Percentiles rank a stretch among this genome's conserved stretches.
Conservation (phyloP, 352 stramenopile species). For the Phytophthora syringae region DNA sequence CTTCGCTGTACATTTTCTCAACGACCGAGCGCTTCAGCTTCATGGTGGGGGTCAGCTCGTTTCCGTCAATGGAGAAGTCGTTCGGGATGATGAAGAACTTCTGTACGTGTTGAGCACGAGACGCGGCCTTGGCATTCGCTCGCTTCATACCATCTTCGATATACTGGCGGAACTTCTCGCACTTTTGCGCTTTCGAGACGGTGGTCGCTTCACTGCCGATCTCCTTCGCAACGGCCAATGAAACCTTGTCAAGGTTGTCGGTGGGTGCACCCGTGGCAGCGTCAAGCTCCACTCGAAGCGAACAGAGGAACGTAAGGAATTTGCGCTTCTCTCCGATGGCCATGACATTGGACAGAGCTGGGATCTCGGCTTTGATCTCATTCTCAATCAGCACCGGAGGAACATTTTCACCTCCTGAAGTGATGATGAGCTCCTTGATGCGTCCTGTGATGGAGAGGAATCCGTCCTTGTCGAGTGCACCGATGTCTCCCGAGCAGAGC, state of each 20-base stretch:
- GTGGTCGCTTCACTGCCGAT: constrained; percentile 45
- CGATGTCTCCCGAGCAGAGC: constrained; percentile 90
- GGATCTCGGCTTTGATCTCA: constrained; percentile 81
- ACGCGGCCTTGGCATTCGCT: too few species aligned
- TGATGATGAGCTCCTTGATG: constrained; percentile 95
- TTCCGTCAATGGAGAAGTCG: too few species aligned
- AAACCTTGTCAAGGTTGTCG: constrained; percentile 70
- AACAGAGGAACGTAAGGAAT: constrained; percentile 89
- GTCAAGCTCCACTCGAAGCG: constrained; percentile 72
- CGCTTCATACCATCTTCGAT: too few species aligned
- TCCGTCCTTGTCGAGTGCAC: constrained; percentile 73
- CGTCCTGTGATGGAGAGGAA: constrained; percentile 93
- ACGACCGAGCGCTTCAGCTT: too few species aligned
- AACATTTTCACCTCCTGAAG: constrained; percentile 92
- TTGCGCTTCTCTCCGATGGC: constrained; percentile 92
- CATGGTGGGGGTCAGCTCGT: too few species aligned
- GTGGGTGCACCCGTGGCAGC: constrained; percentile 54
- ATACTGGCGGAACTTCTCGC: too few species aligned
- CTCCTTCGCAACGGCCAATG: constrained; percentile 58
- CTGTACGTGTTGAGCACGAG: too few species aligned
- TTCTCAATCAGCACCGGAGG: constrained; percentile 89
- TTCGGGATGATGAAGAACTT: too few species aligned
- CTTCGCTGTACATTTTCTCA: too few species aligned
- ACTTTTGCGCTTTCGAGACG: too few species aligned
- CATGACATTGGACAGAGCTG: constrained; percentile 85